phyloP scores from a whole-genome alignment of 257 asterid species.

The Haberlea rhodopensis region DNA sequence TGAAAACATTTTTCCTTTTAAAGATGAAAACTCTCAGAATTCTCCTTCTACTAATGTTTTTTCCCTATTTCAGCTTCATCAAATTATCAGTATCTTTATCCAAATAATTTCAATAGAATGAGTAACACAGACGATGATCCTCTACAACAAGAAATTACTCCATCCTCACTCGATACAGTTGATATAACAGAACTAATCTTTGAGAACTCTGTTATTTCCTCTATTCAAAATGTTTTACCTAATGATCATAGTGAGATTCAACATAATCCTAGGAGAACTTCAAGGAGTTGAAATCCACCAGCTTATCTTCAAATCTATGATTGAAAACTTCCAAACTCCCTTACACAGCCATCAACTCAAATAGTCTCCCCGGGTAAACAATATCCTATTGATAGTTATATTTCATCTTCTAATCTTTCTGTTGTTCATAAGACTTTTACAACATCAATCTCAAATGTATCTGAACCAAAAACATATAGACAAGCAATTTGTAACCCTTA shows the following conservation, averaged over 20 bases:
- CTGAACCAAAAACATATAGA: background rate
- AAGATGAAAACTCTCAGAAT: background rate
- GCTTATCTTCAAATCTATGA: background rate
- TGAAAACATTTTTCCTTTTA: background rate
- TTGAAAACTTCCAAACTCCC: background rate
- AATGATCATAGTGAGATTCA: background rate
- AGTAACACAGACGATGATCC: too few species aligned
- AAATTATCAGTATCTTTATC: too few species aligned
- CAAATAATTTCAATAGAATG: too few species aligned
- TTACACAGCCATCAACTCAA: background rate
- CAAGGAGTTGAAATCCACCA: background rate
- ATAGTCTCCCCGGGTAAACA: background rate
- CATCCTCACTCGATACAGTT: too few species aligned
- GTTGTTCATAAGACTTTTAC: too few species aligned
- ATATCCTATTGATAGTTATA: too few species aligned
- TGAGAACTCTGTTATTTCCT: background rate
- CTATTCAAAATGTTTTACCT: background rate
- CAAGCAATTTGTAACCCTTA: background rate
- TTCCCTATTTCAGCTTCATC: too few species aligned
- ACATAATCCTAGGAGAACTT: background rate
- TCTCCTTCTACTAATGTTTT: too few species aligned
- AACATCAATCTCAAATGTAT: background rate
- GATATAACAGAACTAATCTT: too few species aligned
- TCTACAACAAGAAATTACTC: too few species aligned
- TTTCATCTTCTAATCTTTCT: too few species aligned